Percentiles rank a stretch among this genome's conserved stretches.
These are phyloP conservation scores for Selaginella tamariscina DNA, from an alignment of 75 land plant genomes.

Conservation along the genomic window DNA sequence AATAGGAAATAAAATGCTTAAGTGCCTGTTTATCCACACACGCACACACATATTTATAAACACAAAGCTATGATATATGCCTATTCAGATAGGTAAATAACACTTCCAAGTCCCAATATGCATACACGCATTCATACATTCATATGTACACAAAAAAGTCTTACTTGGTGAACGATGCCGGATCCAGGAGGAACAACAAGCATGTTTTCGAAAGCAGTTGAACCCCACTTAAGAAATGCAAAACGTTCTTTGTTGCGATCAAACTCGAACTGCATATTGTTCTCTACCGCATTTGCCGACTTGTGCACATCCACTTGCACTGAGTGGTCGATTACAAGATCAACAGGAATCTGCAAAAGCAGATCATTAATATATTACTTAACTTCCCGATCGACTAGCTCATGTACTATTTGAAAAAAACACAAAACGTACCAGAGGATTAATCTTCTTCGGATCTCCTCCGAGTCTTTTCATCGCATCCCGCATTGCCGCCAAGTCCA, in stretches of 20 bases:
- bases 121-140: background rate
- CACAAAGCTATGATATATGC: background rate
- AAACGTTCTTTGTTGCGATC: conserved; percentile 72
- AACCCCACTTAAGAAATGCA: conserved; percentile 82
- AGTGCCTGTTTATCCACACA: background rate
- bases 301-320: conserved; percentile 87
- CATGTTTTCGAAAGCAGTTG: conserved; percentile 75
- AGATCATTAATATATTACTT: background rate
- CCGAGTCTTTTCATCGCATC: conserved; percentile 85
- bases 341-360: conserved; percentile 60
- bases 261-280: conserved; percentile 71
- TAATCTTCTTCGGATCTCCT: conserved; percentile 73
- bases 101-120: too few relatives aligned
- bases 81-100: background rate
- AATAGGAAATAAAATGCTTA: background rate
- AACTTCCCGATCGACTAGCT: background rate
- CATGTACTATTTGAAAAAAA: background rate
- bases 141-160: background rate
- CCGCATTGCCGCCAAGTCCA: conserved; percentile 89
- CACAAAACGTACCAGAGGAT: conserved; percentile 54
- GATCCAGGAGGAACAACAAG: conserved; percentile 95
- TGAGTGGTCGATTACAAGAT: conserved; percentile 85
- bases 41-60: background rate
- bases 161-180: conserved; percentile 89
- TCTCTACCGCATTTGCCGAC: conserved; percentile 57